These are phyloP conservation scores for Dacryopinax spathularia DNA, from an alignment of 768 basidiomycete species.

Conservation along the genomic window DNA sequence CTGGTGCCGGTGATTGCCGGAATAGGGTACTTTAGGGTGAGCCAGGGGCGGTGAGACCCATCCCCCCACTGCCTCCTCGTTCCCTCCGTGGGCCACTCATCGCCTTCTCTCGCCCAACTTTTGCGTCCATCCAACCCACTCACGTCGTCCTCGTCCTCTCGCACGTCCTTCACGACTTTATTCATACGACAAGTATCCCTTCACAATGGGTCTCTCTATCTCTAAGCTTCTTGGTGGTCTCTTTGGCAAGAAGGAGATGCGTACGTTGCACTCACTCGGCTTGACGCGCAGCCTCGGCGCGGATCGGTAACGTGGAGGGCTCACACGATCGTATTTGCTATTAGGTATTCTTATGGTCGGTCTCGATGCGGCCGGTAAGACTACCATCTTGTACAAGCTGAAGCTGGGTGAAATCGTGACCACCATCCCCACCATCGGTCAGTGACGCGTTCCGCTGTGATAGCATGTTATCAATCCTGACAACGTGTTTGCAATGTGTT, in stretches of 20 bases:
- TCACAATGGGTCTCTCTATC: constrained; percentile 30
- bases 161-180: constrained; percentile 1
- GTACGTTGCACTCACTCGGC: constrained; percentile 40
- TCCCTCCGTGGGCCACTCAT: neutral
- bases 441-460: constrained; percentile 23
- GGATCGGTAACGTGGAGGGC: constrained; percentile 7
- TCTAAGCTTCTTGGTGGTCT: constrained; percentile 54
- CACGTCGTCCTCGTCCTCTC: neutral
- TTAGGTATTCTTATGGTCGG: constrained; percentile 99
- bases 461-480: constrained; percentile 8
- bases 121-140: neutral
- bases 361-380: constrained; percentile 98
- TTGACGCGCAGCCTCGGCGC: constrained; percentile 16
- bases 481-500: constrained; percentile 13
- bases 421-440: constrained; percentile 98
- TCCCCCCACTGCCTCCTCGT: constrained; percentile 1
- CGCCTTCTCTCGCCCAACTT: neutral
- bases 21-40: constrained; percentile 3
- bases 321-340: constrained; percentile 18
- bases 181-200: neutral
- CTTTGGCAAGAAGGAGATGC: constrained; percentile 99
- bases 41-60: constrained; percentile 4
- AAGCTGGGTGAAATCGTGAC: constrained; percentile 99
- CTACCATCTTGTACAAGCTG: constrained; percentile 96
- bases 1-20: constrained; percentile 1